Percentiles rank a stretch among this genome's conserved stretches.
These are phyloP conservation scores for Naganishia cerealis DNA, from an alignment of 1,284 basidiomycete genomes.

Conservation along the genomic window DNA sequence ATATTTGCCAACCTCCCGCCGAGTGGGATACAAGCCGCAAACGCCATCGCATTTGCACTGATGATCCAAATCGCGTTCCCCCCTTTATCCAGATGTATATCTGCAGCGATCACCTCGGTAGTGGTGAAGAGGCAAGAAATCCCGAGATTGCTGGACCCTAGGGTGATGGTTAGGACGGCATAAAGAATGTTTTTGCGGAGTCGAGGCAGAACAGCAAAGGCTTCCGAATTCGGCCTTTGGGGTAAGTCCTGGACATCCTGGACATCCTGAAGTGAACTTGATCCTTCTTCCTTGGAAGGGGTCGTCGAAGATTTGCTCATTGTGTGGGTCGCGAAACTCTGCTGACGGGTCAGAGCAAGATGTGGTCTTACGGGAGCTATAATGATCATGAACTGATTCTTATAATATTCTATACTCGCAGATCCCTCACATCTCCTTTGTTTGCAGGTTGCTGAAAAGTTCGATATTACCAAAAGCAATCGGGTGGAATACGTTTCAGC, in stretches of 20 bases:
- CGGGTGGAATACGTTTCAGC: too few relatives aligned
- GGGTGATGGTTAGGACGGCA: constrained; percentile 13
- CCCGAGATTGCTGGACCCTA: constrained; percentile 18
- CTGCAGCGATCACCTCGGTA: constrained; percentile 18
- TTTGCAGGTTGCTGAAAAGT: too few relatives aligned
- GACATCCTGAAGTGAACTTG: not conserved
- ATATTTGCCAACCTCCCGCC: constrained; percentile 48
- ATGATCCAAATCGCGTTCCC: constrained; percentile 28
- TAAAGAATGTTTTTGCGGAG: constrained; percentile 19
- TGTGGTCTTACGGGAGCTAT: too few relatives aligned
- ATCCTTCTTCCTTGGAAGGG: not conserved
- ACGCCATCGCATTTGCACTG: constrained; percentile 30
- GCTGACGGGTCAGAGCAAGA: not conserved
- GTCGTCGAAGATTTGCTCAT: not conserved
- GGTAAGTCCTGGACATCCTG: not conserved
- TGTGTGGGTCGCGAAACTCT: not conserved
- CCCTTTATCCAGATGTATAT: constrained; percentile 18
- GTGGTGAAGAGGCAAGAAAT: constrained; percentile 21
- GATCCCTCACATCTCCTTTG: too few relatives aligned
- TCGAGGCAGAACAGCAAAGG: constrained; percentile 3
- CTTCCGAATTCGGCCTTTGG: not conserved
- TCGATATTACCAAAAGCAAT: too few relatives aligned
- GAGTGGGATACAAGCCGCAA: constrained; percentile 45
- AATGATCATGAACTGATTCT: too few relatives aligned
- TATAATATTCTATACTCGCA: too few relatives aligned